Percentiles rank a stretch among this genome's conserved stretches.
phyloP scores from a whole-genome alignment of 805 yeast genomes.

The Wickerhamiella sergipiensis region DNA sequence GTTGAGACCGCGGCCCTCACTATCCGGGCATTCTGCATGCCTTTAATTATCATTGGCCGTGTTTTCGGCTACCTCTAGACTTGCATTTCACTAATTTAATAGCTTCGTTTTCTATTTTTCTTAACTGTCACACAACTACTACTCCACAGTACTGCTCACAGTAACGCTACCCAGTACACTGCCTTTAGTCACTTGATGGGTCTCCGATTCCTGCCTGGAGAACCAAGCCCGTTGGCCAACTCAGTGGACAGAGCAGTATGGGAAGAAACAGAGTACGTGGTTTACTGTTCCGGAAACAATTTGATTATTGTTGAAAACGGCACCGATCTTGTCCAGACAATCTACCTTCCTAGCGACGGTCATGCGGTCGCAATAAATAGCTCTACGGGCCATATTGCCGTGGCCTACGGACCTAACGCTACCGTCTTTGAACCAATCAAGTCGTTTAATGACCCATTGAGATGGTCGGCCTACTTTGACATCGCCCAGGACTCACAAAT shows the following conservation, averaged over 20 bases:
- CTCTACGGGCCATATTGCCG: conserved; percentile 36
- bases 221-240: conserved; percentile 47
- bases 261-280: conserved; percentile 47
- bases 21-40: conserved; percentile 18
- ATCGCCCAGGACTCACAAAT: conserved; percentile 16
- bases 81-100: not conserved
- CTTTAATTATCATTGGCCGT: conserved; percentile 17
- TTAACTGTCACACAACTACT: too few species aligned
- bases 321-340: conserved; percentile 52
- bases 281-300: conserved; percentile 80
- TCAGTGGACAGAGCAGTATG: conserved; percentile 49
- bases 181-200: not conserved
- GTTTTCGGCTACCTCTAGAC: conserved; percentile 7
- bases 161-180: too few species aligned
- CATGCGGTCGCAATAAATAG: conserved; percentile 49
- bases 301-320: conserved; percentile 47
- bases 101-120: not conserved
- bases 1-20: conserved; percentile 19
- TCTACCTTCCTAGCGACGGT: conserved; percentile 57
- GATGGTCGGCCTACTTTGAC: not conserved
- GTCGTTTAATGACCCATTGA: conserved; percentile 13
- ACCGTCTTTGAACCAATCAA: conserved; percentile 16
- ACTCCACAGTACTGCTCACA: too few species aligned
- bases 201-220: conserved; percentile 56
- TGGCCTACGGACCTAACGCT: conserved; percentile 14